phyloP scores from a whole-genome alignment of 805 yeast species.

The Candida oleophila region DNA sequence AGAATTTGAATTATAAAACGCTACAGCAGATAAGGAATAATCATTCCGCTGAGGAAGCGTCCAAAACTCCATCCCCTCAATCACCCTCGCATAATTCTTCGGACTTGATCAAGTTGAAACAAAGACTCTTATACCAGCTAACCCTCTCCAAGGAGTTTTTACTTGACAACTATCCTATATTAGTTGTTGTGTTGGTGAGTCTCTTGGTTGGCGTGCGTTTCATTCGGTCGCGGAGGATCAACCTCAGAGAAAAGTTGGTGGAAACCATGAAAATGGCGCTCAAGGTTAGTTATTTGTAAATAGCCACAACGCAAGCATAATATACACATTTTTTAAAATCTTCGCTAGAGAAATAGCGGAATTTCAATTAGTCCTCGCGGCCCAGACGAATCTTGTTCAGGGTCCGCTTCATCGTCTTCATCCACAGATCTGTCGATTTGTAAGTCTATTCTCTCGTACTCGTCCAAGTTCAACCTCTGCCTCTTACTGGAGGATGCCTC shows the following conservation, averaged over 20 bases:
- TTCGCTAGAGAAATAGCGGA: background rate
- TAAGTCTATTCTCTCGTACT: slow-evolving; percentile 9
- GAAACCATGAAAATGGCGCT: slow-evolving; percentile 46
- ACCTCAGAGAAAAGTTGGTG: slow-evolving; percentile 27
- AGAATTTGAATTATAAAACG: slow-evolving; percentile 28
- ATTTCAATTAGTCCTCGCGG: background rate
- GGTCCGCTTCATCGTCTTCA: background rate
- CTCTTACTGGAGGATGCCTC: background rate
- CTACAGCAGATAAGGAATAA: slow-evolving; percentile 23
- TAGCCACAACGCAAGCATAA: background rate
- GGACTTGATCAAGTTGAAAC: slow-evolving; percentile 9
- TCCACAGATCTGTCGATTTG: slow-evolving; percentile 3
- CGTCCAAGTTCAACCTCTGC: background rate
- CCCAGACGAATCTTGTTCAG: background rate
- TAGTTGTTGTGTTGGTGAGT: slow-evolving; percentile 21
- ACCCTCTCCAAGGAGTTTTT: slow-evolving; percentile 21
- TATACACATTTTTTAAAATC: too few relatives aligned
- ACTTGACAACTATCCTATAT: slow-evolving; percentile 26
- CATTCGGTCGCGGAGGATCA: slow-evolving; percentile 22
- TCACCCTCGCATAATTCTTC: background rate
- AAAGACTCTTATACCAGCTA: slow-evolving; percentile 15
- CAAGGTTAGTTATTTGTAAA: slow-evolving; percentile 38
- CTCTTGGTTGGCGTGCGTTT: slow-evolving; percentile 20
- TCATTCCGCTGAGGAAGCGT: slow-evolving; percentile 10
- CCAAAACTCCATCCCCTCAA: slow-evolving; percentile 7